Percentiles rank a stretch among this genome's conserved stretches.
phyloP scores from a whole-genome alignment of 2,329 filamentous ascomycete species.

The Cadophora sp. region DNA sequence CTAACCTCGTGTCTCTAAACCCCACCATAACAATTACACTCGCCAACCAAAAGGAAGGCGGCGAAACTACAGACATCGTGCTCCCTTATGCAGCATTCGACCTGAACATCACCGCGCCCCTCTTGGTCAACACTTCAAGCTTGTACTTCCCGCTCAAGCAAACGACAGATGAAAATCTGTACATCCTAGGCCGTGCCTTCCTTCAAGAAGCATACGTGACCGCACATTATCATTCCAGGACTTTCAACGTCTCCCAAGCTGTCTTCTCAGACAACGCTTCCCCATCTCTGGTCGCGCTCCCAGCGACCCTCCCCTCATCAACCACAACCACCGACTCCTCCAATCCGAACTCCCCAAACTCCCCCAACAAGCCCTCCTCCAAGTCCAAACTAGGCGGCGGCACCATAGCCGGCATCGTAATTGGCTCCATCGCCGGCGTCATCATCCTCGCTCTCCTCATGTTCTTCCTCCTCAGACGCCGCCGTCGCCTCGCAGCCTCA shows the following conservation, averaged over 20 bases:
- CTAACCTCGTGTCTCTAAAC: slow-evolving; percentile 37
- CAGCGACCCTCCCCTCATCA: slow-evolving; percentile 25
- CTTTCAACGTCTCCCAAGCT: slow-evolving; percentile 40
- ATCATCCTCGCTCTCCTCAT: slow-evolving; percentile 25
- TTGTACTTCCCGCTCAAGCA: slow-evolving; percentile 40
- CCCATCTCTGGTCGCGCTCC: slow-evolving; percentile 29
- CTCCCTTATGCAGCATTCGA: slow-evolving; percentile 42
- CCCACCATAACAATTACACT: slow-evolving; percentile 43
- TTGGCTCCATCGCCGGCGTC: slow-evolving; percentile 27
- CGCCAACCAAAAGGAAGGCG: slow-evolving; percentile 31
- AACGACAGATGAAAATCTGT: slow-evolving; percentile 33
- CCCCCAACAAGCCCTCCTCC: not conserved
- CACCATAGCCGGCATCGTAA: slow-evolving; percentile 35
- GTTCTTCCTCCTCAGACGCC: slow-evolving; percentile 28
- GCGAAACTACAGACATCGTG: slow-evolving; percentile 34
- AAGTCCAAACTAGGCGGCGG: slow-evolving; percentile 24
- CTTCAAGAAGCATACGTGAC: slow-evolving; percentile 43
- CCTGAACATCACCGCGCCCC: slow-evolving; percentile 32
- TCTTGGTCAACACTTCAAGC: slow-evolving; percentile 30
- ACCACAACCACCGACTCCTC: not conserved
- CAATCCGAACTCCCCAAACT: not conserved
- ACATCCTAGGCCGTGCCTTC: slow-evolving; percentile 41
- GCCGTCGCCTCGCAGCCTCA: not conserved
- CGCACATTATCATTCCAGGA: slow-evolving; percentile 39
- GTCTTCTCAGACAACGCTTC: slow-evolving; percentile 30